Evolutionary conservation across 78 protist genomes (phyloP).

Genomic region (Dictyostelium intermedium): DNA sequence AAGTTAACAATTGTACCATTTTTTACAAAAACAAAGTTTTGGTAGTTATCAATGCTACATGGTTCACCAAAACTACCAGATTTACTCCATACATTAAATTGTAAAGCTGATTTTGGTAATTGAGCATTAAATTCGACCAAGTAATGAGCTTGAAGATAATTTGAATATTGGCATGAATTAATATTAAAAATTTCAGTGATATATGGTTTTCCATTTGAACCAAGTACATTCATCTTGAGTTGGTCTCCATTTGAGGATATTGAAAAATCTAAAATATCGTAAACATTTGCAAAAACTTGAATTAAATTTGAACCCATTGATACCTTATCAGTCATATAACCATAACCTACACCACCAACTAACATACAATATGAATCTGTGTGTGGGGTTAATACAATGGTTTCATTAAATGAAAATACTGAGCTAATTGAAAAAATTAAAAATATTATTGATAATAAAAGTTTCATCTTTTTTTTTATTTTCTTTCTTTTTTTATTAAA

Average conservation of each 20-base stretch:
- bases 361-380: neutral
- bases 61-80: neutral
- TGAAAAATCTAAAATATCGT: neutral
- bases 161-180: neutral
- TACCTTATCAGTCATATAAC: neutral
- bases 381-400: neutral
- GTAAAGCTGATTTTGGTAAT: neutral
- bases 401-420: neutral
- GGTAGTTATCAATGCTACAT: neutral
- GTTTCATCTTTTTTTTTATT: neutral
- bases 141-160: neutral
- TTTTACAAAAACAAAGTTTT: neutral
- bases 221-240: neutral
- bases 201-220: neutral
- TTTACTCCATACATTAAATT: neutral
- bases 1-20: neutral
- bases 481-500: too few species aligned
- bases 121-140: neutral
- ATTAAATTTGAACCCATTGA: neutral
- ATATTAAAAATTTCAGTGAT: neutral
- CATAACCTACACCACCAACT: neutral
- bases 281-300: neutral
- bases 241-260: neutral
- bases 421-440: neutral
- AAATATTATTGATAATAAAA: neutral